Base-by-base conservation (phyloP, 108 stramenopile species). In the Skeletonema marinoi region DNA sequence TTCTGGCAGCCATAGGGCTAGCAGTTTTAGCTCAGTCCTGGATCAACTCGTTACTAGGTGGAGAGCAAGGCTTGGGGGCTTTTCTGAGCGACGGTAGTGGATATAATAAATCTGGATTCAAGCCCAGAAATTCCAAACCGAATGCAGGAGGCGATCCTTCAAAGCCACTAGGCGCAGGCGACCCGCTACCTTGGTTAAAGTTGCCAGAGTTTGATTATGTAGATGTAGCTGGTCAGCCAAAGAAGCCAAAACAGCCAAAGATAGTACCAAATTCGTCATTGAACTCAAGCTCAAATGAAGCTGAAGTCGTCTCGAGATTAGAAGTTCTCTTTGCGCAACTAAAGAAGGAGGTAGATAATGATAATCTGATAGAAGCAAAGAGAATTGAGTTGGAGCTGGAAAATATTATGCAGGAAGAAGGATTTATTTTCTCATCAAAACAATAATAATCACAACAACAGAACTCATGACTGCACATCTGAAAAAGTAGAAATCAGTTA, bases 161-260 rank as follows among this genome's bases (percentile, higher is more conserved):
- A 67, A 70, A 30, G 25, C 66, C 72, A 10, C 30, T 63, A 0
- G 66, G 78, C 19, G 62, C 17, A 19, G 8, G n/a, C 17, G 91
- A 92, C 86, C 89, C 88, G n/a, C 60, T 92, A 58, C 92, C 89
- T 2, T 93, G 92, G 92, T 67, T 93, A 60, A 87, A 87, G 68
- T 73, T 93, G 54, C 92, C 92, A 13, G 48, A 78, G 33, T 78
- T 93, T 33, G 88, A 90, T 63, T 93, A 85, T 87, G 92, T 93
- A 6, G 88, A 93, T 71, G 92, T 93, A 17, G 89, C 89, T 12
- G 92, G 92, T 32, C 92, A 75, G 35, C 66, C 58, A 68, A 90
- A 78, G 19, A 78, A 56, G 10, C 35, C 29, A 41, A 67, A 51
- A 25, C 54, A 46, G 16, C 44, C 44, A 46, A n/a, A n/a, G 44